Conservation (phyloP, 2,329 filamentous ascomycete species). For the Colletotrichum zoysiae region DNA sequence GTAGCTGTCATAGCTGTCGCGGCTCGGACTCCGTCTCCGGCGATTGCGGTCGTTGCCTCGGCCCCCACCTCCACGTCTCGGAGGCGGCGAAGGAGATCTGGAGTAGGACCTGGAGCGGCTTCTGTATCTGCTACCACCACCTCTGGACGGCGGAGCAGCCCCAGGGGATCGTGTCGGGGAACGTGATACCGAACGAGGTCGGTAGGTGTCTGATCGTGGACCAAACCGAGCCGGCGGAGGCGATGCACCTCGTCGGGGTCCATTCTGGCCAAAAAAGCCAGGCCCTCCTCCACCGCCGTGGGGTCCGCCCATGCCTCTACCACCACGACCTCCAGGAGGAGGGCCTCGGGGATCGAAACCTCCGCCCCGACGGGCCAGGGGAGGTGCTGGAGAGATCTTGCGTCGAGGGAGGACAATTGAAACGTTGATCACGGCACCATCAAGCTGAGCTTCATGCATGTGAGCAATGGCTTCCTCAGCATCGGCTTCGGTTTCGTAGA, state of each 20-base stretch:
- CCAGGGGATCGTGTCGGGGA: constrained; percentile 58
- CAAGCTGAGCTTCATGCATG: constrained; percentile 98
- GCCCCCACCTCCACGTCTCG: constrained; percentile 49
- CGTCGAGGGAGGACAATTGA: constrained; percentile 88
- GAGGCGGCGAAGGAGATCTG: constrained; percentile 58
- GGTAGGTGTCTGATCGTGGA: constrained; percentile 68
- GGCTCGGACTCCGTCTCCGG: constrained; percentile 47
- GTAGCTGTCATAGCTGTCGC: constrained; percentile 58
- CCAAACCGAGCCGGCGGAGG: constrained; percentile 55
- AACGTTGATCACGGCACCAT: constrained; percentile 85
- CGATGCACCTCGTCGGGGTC: constrained; percentile 54
- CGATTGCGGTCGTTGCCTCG: constrained; percentile 47
- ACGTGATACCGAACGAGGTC: constrained; percentile 69
- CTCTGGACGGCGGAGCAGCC: constrained; percentile 47
- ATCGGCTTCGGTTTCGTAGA: constrained; percentile 81
- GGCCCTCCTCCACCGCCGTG: constrained; percentile 52
- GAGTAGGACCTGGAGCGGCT: constrained; percentile 62
- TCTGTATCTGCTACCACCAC: constrained; percentile 56
- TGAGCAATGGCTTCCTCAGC: constrained; percentile 92
- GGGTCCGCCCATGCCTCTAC: constrained; percentile 42
- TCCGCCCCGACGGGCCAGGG: constrained; percentile 73
- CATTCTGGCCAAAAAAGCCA: constrained; percentile 51
- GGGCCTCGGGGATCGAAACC: constrained; percentile 69
- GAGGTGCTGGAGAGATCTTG: constrained; percentile 85
- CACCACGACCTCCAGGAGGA: constrained; percentile 48